Evolutionary conservation across 176 grass and related monocot genomes (phyloP), one percentile per base, ranked within the genome.

Genomic region (Zizania latifolia): DNA sequence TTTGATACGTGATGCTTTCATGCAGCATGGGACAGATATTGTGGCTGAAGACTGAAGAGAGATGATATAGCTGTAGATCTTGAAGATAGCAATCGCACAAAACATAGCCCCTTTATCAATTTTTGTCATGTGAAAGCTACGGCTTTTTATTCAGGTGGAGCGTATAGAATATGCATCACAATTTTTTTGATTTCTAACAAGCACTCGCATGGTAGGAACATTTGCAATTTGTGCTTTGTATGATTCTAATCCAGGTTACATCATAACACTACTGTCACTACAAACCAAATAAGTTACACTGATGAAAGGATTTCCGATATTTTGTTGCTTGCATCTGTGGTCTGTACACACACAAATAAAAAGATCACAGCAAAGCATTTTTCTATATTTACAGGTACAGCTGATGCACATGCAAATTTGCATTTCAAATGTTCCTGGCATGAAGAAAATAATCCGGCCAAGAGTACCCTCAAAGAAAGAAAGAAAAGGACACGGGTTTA

Each of bases 321-420:
- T 72, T 22, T 24, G 53, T 56, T 64, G 35, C 36, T 2, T 58
- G 58, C 14, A 72, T 50, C 48, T 78, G 48, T 77, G 10, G 14
- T 68, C 62, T 88, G 86, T 88, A 83, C 75, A 88, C 26, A 27
- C n/a, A n/a, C n/a, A 53, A 53, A 39, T 63, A 44, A 72, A 62
- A 65, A 50, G 3, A 82, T 39, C 10, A 6, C 27, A 26, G 6
- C 27, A 69, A 61, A 37, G 4, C 9, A 43, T 68, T 57, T 21
- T 61, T 55, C 35, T 60, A 53, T 88, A 79, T 88, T 51, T 83
- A 88, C 86, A 88, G 33, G 21, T 56, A 79, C 80, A 79, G 34
- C 86, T 41, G 68, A 35, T 30, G 28, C 19, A 24, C 75, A 70
- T 57, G n/a, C 27, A 37, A 79, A 79, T 75, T 88, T 83, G 69